phyloP scores from a whole-genome alignment of 306 rosid genomes.

The Oxytropis ochrocephala region DNA sequence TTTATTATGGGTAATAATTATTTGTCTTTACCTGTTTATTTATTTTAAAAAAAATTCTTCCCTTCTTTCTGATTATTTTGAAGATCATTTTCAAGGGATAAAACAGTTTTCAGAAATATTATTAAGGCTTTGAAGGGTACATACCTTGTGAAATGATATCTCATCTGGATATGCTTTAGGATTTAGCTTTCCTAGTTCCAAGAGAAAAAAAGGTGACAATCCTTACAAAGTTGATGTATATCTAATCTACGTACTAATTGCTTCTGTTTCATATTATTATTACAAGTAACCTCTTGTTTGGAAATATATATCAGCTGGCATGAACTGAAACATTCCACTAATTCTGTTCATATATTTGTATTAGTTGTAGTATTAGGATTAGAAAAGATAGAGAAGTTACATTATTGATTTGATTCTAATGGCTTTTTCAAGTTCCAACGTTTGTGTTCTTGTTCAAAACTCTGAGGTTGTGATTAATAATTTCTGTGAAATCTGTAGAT shows the following conservation, averaged over 20 bases:
- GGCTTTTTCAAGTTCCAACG: neutral
- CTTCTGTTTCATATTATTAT: slow-evolving; percentile 13
- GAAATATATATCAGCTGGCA: slow-evolving; percentile 8
- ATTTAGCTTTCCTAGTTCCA: slow-evolving; percentile 4
- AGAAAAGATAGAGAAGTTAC: neutral
- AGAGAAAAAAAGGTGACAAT: neutral
- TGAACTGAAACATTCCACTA: neutral
- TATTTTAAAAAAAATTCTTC: neutral
- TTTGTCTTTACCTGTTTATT: neutral
- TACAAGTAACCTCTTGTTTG: slow-evolving; percentile 20
- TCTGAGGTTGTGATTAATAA: neutral
- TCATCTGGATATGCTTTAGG: neutral
- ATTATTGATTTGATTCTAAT: neutral
- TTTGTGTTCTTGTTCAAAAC: neutral
- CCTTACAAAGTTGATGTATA: neutral
- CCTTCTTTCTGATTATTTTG: neutral
- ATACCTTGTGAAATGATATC: neutral
- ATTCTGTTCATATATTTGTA: neutral
- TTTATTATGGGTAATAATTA: slow-evolving; percentile 25
- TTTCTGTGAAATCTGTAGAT: neutral
- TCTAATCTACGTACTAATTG: slow-evolving; percentile 5
- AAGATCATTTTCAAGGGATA: slow-evolving; percentile 20
- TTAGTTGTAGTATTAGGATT: too few relatives aligned
- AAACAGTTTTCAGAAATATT: neutral
- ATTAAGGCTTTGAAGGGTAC: neutral